Evolutionary conservation across 345 rosid genomes (phyloP).

Genomic region (Litchi chinensis): DNA sequence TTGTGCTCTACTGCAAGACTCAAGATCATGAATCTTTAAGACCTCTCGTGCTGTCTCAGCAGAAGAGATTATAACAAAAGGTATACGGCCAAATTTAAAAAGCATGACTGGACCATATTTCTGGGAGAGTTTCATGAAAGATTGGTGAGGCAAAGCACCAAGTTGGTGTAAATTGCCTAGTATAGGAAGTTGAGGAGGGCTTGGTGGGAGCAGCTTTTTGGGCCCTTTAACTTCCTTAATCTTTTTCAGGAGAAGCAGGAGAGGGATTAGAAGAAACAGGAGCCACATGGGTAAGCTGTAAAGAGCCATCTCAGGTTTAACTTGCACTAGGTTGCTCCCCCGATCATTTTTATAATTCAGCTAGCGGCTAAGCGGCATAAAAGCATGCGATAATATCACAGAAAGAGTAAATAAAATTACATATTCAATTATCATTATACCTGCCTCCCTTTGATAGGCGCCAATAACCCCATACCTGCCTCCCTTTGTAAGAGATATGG

Average conservation of each 20-base stretch:
- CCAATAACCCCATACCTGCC: too few relatives aligned
- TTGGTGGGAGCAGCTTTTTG: conserved; percentile 29
- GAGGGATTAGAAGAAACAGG: conserved; percentile 7
- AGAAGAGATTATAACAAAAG: conserved; percentile 47
- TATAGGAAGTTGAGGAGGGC: conserved; percentile 40
- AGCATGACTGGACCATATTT: conserved; percentile 53
- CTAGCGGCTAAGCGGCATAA: too few relatives aligned
- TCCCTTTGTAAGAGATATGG: too few relatives aligned
- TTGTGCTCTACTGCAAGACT: conserved; percentile 44
- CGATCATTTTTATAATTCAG: too few relatives aligned
- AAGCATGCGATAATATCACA: too few relatives aligned
- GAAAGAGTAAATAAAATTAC: too few relatives aligned
- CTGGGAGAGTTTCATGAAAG: conserved; percentile 36
- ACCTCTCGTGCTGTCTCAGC: conserved; percentile 43
- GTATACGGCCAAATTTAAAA: conserved; percentile 43
- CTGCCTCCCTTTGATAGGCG: too few relatives aligned
- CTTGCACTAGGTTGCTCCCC: background rate
- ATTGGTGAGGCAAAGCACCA: conserved; percentile 45
- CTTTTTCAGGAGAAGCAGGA: background rate
- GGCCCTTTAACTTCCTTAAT: background rate
- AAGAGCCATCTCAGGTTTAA: background rate
- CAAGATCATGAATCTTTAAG: conserved; percentile 38
- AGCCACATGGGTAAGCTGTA: background rate
- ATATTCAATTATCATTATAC: too few relatives aligned
- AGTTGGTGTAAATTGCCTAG: conserved; percentile 54